Evolutionary conservation across 2,329 filamentous ascomycete genomes (phyloP).

Genomic region (Xylariaceae sp.): DNA sequence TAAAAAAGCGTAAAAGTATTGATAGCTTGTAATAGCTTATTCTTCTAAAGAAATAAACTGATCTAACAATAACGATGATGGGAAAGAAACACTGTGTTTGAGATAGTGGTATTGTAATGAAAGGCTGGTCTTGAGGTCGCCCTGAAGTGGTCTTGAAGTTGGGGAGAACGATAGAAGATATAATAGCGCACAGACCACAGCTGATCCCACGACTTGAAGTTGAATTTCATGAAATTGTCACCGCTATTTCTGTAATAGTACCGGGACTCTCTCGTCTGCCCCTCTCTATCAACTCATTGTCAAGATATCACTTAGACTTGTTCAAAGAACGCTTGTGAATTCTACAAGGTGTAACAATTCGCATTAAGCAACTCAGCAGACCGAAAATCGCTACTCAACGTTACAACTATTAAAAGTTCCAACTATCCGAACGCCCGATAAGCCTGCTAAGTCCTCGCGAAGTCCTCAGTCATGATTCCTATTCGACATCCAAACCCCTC

Average conservation of each 20-base stretch:
- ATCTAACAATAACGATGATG: no score
- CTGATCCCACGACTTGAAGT: not conserved
- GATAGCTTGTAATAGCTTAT: no score
- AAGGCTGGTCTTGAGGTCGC: no score
- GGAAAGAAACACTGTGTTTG: no score
- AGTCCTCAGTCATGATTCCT: not conserved
- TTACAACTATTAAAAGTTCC: conserved; percentile 7
- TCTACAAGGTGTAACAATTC: not conserved
- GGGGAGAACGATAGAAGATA: not conserved
- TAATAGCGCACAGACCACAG: conserved; percentile 13
- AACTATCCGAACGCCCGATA: conserved; percentile 4
- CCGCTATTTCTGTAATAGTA: conserved; percentile 1
- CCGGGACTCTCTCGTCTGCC: not conserved
- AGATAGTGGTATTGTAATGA: no score
- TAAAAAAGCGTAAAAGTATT: no score
- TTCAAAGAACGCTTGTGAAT: not conserved
- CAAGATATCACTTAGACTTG: not conserved
- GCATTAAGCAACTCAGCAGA: not conserved
- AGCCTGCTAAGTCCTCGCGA: not conserved
- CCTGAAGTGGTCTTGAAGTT: no score
- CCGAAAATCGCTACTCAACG: conserved; percentile 7
- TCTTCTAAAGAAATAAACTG: no score
- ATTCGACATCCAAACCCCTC: not conserved
- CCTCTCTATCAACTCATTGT: not conserved
- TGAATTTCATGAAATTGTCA: conserved; percentile 4